Evolutionary conservation across 1,284 basidiomycete species (phyloP), one percentile per base, ranked within the genome.

Genomic region (Sporisorium graminicola): DNA sequence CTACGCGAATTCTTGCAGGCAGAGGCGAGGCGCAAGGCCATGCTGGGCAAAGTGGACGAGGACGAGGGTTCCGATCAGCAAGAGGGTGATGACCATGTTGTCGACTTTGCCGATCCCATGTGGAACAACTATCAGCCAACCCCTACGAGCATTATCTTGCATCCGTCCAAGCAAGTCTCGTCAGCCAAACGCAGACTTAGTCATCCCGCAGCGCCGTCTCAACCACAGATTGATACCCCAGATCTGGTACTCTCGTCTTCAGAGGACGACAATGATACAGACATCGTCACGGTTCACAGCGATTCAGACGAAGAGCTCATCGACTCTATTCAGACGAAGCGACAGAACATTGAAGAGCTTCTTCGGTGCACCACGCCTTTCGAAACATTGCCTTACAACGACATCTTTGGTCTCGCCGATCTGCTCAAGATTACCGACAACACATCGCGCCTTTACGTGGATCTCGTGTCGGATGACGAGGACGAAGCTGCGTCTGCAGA

Each of bases 1-100:
- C 42, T 79, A n/a, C 55, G 59, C n/a, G 77, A 76, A 18, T 79
- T 79, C 22, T 37, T 79, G n/a, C 47, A 71, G 27, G 77, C 73
- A 46, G 77, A 79, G 37, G 74, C 73, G 16, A 53, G 33, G 10
- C 52, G 77, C 10, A 75, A 68, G 27, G 73, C 66, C 9, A n/a
- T 76, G 42, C 59, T 66, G 2, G 67, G 70, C 5, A 31, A 56
- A 22, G 35, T 26, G 9, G 56, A 18, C 22, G 20, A 52, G 2
- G 65, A 54, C 8, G 51, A 51, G 1, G 60, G 46, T 1, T 40
- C 37, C n/a, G 60, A 66, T 13, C 59, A 65, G 3, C 68, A 67
- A 8, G 65, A 72, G 24, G 65, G 65, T 18, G 64, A 65, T 26
- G 64, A 65, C 26, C 51, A 65, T 6, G 64, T 80, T 16, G 37